A percentile compares a stretch with the other conserved stretches of the same genome.
Conservation (phyloP, 1,284 basidiomycete genomes). For the Puccinia hordei region DNA sequence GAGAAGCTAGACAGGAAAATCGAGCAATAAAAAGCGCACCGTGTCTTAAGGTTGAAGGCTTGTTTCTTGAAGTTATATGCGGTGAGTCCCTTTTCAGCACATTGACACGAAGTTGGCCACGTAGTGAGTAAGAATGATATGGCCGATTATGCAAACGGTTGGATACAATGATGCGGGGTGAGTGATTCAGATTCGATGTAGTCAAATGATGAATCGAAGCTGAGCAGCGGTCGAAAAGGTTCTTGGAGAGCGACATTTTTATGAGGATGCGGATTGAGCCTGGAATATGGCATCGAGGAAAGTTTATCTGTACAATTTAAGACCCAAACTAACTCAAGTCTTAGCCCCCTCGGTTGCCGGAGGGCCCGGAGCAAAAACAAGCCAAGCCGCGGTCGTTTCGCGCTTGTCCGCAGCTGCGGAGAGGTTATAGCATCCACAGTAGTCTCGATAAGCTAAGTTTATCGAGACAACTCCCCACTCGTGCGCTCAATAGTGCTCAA, state of each 20-base stretch:
- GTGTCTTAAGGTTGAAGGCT: background rate
- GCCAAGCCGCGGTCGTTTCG: too few relatives aligned
- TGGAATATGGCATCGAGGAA: too few relatives aligned
- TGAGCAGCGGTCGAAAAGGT: background rate
- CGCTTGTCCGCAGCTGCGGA: too few relatives aligned
- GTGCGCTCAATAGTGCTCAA: too few relatives aligned
- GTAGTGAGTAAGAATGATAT: background rate
- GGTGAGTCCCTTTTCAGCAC: background rate
- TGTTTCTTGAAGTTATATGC: background rate
- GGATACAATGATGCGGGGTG: background rate
- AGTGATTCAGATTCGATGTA: background rate
- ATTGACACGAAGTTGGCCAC: background rate
- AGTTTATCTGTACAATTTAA: too few relatives aligned
- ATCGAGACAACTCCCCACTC: too few relatives aligned
- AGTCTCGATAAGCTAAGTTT: too few relatives aligned
- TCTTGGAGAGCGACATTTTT: background rate
- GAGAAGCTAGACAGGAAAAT: background rate
- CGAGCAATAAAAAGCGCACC: background rate
- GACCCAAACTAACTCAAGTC: too few relatives aligned
- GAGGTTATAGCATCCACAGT: too few relatives aligned
- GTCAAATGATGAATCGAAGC: background rate
- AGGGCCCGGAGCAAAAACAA: too few relatives aligned
- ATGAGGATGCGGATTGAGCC: background rate
- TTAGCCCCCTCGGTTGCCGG: too few relatives aligned
- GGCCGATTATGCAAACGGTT: background rate